A percentile compares a stretch with the other conserved stretches of the same genome.
phyloP scores from a whole-genome alignment of 352 stramenopile genomes.

The Thraustotheca clavata region DNA sequence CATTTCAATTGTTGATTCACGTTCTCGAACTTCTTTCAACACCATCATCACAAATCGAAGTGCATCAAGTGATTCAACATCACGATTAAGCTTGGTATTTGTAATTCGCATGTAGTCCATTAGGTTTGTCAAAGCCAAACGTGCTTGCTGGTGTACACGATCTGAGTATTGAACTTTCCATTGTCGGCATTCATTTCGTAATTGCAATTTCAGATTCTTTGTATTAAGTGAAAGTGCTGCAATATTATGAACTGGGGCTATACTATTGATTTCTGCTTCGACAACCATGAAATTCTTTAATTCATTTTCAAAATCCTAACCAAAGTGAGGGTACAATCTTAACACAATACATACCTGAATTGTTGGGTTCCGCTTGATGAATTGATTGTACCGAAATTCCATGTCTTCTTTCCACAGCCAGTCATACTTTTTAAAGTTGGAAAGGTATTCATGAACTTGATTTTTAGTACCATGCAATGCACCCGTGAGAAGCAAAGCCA shows the following conservation, averaged over 20 bases:
- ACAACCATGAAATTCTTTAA: slow-evolving; percentile 75
- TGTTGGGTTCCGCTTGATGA: slow-evolving; percentile 68
- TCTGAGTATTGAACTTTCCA: slow-evolving; percentile 85
- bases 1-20: slow-evolving; percentile 84
- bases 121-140: slow-evolving; percentile 46
- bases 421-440: slow-evolving; percentile 82
- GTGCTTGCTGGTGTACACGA: slow-evolving; percentile 68
- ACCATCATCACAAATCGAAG: slow-evolving; percentile 79
- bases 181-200: slow-evolving; percentile 74
- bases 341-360: slow-evolving; percentile 37
- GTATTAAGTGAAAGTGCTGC: slow-evolving; percentile 78
- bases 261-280: slow-evolving; percentile 65
- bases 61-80: slow-evolving; percentile 62
- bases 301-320: slow-evolving; percentile 64
- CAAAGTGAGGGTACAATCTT: not conserved
- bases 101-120: slow-evolving; percentile 78
- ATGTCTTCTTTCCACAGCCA: slow-evolving; percentile 88
- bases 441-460: slow-evolving; percentile 73
- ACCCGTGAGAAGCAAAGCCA: slow-evolving; percentile 76
- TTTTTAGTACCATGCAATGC: slow-evolving; percentile 79
- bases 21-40: slow-evolving; percentile 74
- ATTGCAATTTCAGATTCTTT: slow-evolving; percentile 81
- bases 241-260: slow-evolving; percentile 78
- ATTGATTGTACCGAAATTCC: slow-evolving; percentile 78
- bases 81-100: slow-evolving; percentile 50